Evolutionary conservation across 2,329 filamentous ascomycete species (phyloP), one percentile per base, ranked within the genome.

Genomic region (Cryphonectria carpinicola): DNA sequence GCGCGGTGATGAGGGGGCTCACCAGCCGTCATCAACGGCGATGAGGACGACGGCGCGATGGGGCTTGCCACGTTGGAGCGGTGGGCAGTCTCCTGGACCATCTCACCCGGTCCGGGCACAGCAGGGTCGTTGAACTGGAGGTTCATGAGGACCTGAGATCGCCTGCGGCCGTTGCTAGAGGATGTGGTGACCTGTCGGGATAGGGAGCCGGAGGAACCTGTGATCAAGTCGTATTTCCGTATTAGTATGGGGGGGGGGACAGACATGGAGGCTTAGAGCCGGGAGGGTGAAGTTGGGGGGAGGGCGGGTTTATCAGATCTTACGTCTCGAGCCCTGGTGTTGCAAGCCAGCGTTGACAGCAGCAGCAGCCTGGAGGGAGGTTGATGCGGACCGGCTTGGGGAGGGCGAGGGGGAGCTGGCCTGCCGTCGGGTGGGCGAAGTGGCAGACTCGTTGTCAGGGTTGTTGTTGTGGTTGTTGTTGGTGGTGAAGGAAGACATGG

Each of bases 261-360:
- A 58, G 80, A 81, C 43, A 49, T 5, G 3, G 35, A 32, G n/a
- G 22, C 25, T 22, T 28, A 60, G 4, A 28, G 32, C 35, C 1
- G 6, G 3, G 28, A 7, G 19, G 19, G 2, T n/a, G 8, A 37
- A n/a, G n/a, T n/a, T n/a, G 17, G 10, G 13, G 17, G 46, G 78
- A 76, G 19, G 37, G 13, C n/a, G n/a, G n/a, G n/a, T n/a, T 13
- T 22, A 63, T 41, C 61, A 64, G 72, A 74, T 43, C 84, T 63
- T 83, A 90, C 88, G 83, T 78, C 85, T 81, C 17, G 87, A 87
- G 54, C 88, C 84, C 76, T 92, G 88, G 73, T 87, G 88, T 74
- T 92, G 89, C 39, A 94, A 87, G 66, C 93, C 89, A 39, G 92
- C 91, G 78, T 95, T 95, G 80, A 95, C 87, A 60, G 92, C 90